Base-by-base conservation (phyloP, 805 yeast species). In the Yarrowia osloensis region DNA sequence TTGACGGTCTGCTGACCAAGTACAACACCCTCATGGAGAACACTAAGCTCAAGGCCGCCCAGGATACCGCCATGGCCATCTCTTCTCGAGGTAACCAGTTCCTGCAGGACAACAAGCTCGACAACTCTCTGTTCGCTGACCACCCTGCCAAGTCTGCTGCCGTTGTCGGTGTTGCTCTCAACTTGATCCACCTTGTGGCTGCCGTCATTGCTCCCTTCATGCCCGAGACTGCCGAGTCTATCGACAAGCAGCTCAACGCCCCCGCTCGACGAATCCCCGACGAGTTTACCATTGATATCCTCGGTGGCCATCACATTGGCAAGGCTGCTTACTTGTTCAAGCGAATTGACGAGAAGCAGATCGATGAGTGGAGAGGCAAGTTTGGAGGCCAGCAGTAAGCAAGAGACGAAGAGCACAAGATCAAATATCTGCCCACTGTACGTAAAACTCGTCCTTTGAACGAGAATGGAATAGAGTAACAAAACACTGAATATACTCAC, bases 21-120 rank as follows among this genome's bases (percentile, higher is more conserved):
- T 95, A 92, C 80, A 82, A 86, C 70, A 81, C 82, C 19, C 88
- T 86, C 72, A 84, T 93, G 89, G 97, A 91, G 76, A 82, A 82
- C 39, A 70, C 72, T 54, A 90, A 86, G 75, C 84, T 91, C 74
- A 88, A 97, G 79, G 88, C 87, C 75, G 98, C 98, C 76, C 82
- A 94, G 70, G 98, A 93, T 77, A 78, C 87, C 42, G 97, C 97
- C 69, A 92, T 95, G 97, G 83, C 90, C 35, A 81, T 95, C 67
- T 89, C 97, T 68, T 86, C 96, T 22, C 87, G 97, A 73, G 99
- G 99, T 78, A 95, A 95, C 80, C 89, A 84, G 77, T 95, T 94
- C 84, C 84, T 95, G 77, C 99, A 95, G 81, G 99, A 94, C 63
- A 92, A 93, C 81, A 93, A 93, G 80, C 84, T 95, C 73, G 98